Base-by-base conservation (phyloP, 1,284 basidiomycete species). In the Cutaneotrichosporon cutaneum region DNA sequence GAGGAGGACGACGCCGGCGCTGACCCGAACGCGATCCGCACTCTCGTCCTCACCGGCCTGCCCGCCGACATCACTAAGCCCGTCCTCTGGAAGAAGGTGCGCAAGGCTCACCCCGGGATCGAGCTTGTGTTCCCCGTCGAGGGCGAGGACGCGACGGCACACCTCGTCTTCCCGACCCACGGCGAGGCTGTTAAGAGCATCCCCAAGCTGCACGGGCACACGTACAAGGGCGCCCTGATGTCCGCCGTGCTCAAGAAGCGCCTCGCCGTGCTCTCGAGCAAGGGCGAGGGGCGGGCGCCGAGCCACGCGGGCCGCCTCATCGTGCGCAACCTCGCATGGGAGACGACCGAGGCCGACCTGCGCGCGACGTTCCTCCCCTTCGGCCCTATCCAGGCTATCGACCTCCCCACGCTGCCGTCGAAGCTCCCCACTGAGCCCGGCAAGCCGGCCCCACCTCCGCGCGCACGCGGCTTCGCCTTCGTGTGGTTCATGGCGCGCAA, bases 241-340 rank as follows among this genome's bases (percentile, higher is more conserved):
- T 92, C 89, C 7, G 91, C 89, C n/a, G 88, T 90, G 7, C 83
- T 97, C 65, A 97, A 97, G 82, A 94, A 94, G 75, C 86, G 91
- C 2, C 80, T 92, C 5, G 89, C 94, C 55, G 85, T 83, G 54
- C 83, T 90, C 2, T 65, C 69, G 2, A 54, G 58, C 21, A 70
- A 79, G 72, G 75, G 73, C 60, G 69, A 82, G 76, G 77, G 79
- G 63, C 75, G 81, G 66, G 72, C 78, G 51, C 73, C 73, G 16
- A 75, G 70, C 56, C 74, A 88, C 62, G 87, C 87, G 0, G 92
- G 88, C 67, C 85, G 94, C 36, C 84, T 98, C 55, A 96, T 99
- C 71, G 85, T 99, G 30, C 87, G 95, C 65, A 99, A 98, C 77
- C 81, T 98, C 45, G 90, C 92, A 0, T 97, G 82, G 81, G 79